Evolutionary conservation across 345 rosid genomes (phyloP).

Genomic region (Iberis pinnata): DNA sequence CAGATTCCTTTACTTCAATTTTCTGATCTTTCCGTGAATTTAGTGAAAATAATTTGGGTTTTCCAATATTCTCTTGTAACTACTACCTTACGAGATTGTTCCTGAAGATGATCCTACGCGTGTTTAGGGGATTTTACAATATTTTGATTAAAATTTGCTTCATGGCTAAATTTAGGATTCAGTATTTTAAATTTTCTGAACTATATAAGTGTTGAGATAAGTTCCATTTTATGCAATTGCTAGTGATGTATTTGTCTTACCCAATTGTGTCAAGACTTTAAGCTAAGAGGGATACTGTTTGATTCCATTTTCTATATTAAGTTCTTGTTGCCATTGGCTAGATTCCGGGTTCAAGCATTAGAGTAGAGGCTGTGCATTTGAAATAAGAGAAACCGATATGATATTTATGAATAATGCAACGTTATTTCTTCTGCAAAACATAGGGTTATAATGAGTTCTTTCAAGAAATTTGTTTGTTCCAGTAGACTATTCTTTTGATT

Average conservation of each 20-base stretch:
- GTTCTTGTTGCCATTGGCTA: not conserved
- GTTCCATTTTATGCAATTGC: too few relatives aligned
- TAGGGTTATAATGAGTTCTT: too few relatives aligned
- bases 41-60: conserved; percentile 1
- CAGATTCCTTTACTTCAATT: not conserved
- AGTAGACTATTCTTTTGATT: not conserved
- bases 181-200: too few relatives aligned
- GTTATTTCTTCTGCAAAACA: too few relatives aligned
- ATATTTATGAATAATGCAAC: not conserved
- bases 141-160: not conserved
- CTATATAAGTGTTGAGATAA: too few relatives aligned
- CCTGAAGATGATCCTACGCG: conserved; percentile 2
- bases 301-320: not conserved
- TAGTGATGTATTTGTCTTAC: too few relatives aligned
- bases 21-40: not conserved
- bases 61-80: not conserved
- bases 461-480: not conserved
- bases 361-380: too few relatives aligned
- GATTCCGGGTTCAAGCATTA: too few relatives aligned
- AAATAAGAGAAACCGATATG: not conserved
- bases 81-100: too few relatives aligned
- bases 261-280: too few relatives aligned
- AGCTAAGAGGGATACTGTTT: too few relatives aligned
- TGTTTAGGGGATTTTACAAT: not conserved
- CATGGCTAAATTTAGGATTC: too few relatives aligned